A percentile compares a stretch with the other conserved stretches of the same genome.
These are phyloP conservation scores for Sphagnum tenellum DNA, from an alignment of 225 moss, liverwort and hornwort species.

Conservation along the genomic window DNA sequence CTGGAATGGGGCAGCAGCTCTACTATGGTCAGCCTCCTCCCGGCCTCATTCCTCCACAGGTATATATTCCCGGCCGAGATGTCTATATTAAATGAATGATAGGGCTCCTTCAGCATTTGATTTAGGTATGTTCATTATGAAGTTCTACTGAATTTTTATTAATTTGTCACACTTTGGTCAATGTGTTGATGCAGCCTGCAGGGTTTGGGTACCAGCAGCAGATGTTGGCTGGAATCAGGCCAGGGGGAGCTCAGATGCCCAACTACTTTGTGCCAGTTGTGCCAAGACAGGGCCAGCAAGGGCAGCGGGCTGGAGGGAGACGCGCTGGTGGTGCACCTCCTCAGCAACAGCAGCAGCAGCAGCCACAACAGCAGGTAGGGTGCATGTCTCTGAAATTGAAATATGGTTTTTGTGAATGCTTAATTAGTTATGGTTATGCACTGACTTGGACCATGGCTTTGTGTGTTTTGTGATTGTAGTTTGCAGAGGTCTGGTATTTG, in stretches of 20 bases:
- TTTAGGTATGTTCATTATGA: too few relatives aligned
- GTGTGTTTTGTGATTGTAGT: too few relatives aligned
- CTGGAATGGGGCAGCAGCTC: conserved; percentile 90
- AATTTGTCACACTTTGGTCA: too few relatives aligned
- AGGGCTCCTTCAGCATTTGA: too few relatives aligned
- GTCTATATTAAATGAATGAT: too few relatives aligned
- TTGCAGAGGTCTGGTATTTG: too few relatives aligned
- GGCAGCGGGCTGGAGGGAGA: conserved; percentile 67
- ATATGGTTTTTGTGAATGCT: too few relatives aligned
- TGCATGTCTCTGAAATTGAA: too few relatives aligned
- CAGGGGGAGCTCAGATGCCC: conserved; percentile 76
- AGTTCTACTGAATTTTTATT: too few relatives aligned
- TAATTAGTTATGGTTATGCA: too few relatives aligned
- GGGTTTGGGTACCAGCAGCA: conserved; percentile 87
- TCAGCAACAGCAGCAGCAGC: conserved; percentile 63
- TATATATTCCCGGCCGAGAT: too few relatives aligned
- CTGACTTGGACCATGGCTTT: too few relatives aligned
- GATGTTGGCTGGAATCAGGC: conserved; percentile 71
- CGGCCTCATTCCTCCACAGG: conserved; percentile 87
- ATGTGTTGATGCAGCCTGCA: conserved; percentile 47
- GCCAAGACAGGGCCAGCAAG: conserved; percentile 86
- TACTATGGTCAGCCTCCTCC: conserved; percentile 88
- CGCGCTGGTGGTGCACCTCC: conserved; percentile 70
- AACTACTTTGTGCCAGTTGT: conserved; percentile 76
- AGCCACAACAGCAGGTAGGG: conserved; percentile 34